Evolutionary conservation across 2,329 filamentous ascomycete species (phyloP).

Genomic region (Podosphaera xanthii): DNA sequence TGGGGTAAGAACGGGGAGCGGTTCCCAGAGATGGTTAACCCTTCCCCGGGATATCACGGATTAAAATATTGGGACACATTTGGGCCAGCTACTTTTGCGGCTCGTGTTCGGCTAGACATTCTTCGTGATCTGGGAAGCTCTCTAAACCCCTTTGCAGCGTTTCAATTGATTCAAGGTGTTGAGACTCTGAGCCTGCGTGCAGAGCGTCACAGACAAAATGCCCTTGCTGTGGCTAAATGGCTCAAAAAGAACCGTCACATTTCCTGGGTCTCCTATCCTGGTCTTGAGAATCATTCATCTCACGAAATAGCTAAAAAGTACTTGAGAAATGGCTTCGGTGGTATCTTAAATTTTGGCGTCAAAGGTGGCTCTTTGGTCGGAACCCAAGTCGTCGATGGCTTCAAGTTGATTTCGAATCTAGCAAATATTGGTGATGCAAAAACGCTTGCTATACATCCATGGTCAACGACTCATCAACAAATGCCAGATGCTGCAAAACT

Average conservation of each 20-base stretch:
- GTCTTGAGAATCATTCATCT: constrained; percentile 58
- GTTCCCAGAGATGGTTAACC: constrained; percentile 86
- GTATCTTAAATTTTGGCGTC: constrained; percentile 81
- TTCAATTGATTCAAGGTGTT: constrained; percentile 70
- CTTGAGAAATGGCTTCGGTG: constrained; percentile 61
- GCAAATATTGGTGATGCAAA: constrained; percentile 94
- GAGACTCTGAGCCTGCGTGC: constrained; percentile 76
- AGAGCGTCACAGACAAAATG: constrained; percentile 72
- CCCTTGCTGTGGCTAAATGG: constrained; percentile 58
- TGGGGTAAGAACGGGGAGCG: constrained; percentile 67
- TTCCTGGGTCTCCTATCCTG: constrained; percentile 83
- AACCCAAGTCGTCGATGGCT: constrained; percentile 71
- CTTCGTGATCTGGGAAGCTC: constrained; percentile 65
- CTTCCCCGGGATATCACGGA: constrained; percentile 72
- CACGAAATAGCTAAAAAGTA: constrained; percentile 73
- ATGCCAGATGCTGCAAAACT: constrained; percentile 60
- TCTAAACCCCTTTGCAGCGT: constrained; percentile 76
- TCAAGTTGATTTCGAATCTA: constrained; percentile 87
- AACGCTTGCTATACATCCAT: constrained; percentile 84
- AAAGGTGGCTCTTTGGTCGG: constrained; percentile 73
- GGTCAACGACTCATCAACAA: constrained; percentile 89
- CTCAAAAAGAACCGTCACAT: constrained; percentile 67
- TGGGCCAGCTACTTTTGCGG: constrained; percentile 58
- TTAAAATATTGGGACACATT: constrained; percentile 91
- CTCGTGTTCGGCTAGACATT: constrained; percentile 72